A percentile compares a stretch with the other conserved stretches of the same genome.
These are phyloP conservation scores for Proteromonas lacertae DNA, from an alignment of 352 stramenopile genomes.

Conservation along the genomic window DNA sequence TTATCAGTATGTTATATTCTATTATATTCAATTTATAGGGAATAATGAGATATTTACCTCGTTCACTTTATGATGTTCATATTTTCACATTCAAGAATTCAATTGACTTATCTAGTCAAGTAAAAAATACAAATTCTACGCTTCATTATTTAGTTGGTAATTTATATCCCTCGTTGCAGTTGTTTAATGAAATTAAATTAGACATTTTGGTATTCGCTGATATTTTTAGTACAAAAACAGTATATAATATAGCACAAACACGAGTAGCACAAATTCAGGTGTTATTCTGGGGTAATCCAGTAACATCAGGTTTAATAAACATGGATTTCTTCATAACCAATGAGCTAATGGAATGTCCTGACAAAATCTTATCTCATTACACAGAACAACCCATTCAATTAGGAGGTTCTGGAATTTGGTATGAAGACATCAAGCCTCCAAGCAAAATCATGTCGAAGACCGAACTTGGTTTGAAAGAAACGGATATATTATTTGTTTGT, in stretches of 20 bases:
- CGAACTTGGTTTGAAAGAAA: background rate
- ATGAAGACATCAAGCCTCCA: too few species aligned
- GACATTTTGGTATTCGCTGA: slow-evolving; percentile 21
- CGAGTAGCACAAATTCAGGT: slow-evolving; percentile 17
- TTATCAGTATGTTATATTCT: too few species aligned
- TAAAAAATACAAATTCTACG: too few species aligned
- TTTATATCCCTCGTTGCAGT: too few species aligned
- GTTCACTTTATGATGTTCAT: too few species aligned
- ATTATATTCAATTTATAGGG: too few species aligned
- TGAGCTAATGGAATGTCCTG: slow-evolving; percentile 16
- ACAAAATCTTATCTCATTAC: slow-evolving; percentile 1
- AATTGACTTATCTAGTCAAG: too few species aligned
- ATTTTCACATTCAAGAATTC: too few species aligned
- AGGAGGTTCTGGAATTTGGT: slow-evolving; percentile 6
- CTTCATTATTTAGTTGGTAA: too few species aligned
- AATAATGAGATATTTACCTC: too few species aligned
- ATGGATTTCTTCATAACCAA: slow-evolving; percentile 25
- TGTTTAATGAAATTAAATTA: too few species aligned
- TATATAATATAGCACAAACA: slow-evolving; percentile 13
- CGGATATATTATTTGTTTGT: slow-evolving; percentile 10
- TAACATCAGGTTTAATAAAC: slow-evolving; percentile 13
- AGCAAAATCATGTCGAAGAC: background rate
- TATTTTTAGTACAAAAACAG: slow-evolving; percentile 16
- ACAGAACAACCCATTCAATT: too few species aligned
- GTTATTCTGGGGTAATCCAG: slow-evolving; percentile 25